Evolutionary conservation across 768 basidiomycete species (phyloP), one percentile per base, ranked within the genome.

Genomic region (Pleurotus cornucopiae): DNA sequence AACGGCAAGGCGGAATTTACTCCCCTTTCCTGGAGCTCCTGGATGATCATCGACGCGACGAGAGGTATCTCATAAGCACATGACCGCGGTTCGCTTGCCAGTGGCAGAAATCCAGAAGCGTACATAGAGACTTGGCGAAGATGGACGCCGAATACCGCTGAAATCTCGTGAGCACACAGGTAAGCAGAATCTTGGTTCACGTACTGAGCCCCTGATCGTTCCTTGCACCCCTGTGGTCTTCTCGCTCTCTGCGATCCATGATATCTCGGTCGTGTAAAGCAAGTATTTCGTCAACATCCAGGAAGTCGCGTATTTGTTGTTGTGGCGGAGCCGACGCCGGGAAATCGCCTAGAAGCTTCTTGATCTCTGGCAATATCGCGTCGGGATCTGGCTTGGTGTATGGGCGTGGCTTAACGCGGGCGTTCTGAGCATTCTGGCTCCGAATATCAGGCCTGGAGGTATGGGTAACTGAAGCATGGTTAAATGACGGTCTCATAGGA

Each of bases 61-160:
- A 53, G 14, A 18, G 51, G 51, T 11, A 53, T 38, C 9, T 53
- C 51, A 39, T 16, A 53, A 4, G 38, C 34, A 41, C 39, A 53
- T 18, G 39, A 37, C 14, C 37, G 21, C 1, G 12, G 6, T 23
- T 12, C 37, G 18, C n/a, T 5, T 0, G 39, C n/a, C 13, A 53
- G 20, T 11, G 51, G 51, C 2, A 25, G 37, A 38, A 39, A 23
- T 2, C n/a, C 39, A 5, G 51, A 53, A 5, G 51, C 51, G 21
- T 53, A 53, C 51, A 53, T 53, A 13, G 51, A 53, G 20, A 53
- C 51, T 23, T 53, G 51, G 11, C 51, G 51, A 3, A 53, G 11
- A 5, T 37, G 18, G 2, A 38, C 41, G 6, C 51, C 51, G 18
- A 53, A 53, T n/a, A 53, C 39, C 39, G 51, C 51, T 53, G 39